These are phyloP conservation scores for Calocybe gangraenosa DNA, from an alignment of 768 basidiomycete genomes.

Conservation along the genomic window DNA sequence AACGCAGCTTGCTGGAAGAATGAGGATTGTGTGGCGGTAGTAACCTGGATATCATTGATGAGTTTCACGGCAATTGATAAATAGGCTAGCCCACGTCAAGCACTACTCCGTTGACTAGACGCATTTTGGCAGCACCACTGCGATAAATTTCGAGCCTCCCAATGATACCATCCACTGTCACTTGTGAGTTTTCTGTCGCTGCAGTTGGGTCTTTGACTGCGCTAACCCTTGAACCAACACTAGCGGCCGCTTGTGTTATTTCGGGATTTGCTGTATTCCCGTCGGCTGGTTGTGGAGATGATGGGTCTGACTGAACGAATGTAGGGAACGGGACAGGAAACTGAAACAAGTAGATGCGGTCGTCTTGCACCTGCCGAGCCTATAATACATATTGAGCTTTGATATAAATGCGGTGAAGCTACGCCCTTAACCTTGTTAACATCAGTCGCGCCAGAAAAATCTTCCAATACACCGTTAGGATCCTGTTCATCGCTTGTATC, in stretches of 20 bases:
- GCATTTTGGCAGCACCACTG: slow-evolving; percentile 85
- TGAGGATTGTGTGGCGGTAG: slow-evolving; percentile 76
- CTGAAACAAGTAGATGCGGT: slow-evolving; percentile 83
- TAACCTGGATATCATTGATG: slow-evolving; percentile 47
- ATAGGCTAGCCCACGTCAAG: slow-evolving; percentile 59
- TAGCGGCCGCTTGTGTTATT: slow-evolving; percentile 5
- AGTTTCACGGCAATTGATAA: too few species aligned
- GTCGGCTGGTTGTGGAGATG: slow-evolving; percentile 22
- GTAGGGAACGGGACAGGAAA: slow-evolving; percentile 84
- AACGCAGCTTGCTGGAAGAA: slow-evolving; percentile 87
- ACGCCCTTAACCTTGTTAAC: slow-evolving; percentile 33
- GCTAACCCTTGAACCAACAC: too few species aligned
- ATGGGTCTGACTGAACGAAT: slow-evolving; percentile 42
- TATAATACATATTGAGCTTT: background rate
- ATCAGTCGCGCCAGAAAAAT: slow-evolving; percentile 48
- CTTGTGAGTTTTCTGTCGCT: slow-evolving; percentile 19
- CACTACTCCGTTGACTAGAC: slow-evolving; percentile 74
- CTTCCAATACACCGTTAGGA: slow-evolving; percentile 70
- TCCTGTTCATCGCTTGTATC: slow-evolving; percentile 79
- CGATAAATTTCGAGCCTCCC: slow-evolving; percentile 83
- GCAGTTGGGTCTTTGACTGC: slow-evolving; percentile 22
- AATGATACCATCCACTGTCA: slow-evolving; percentile 66
- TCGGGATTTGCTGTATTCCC: slow-evolving; percentile 30
- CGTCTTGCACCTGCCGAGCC: slow-evolving; percentile 51
- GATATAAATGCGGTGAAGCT: background rate